These are phyloP conservation scores for Xylaria telfairii DNA, from an alignment of 495 filamentous ascomycete genomes.

Conservation along the genomic window DNA sequence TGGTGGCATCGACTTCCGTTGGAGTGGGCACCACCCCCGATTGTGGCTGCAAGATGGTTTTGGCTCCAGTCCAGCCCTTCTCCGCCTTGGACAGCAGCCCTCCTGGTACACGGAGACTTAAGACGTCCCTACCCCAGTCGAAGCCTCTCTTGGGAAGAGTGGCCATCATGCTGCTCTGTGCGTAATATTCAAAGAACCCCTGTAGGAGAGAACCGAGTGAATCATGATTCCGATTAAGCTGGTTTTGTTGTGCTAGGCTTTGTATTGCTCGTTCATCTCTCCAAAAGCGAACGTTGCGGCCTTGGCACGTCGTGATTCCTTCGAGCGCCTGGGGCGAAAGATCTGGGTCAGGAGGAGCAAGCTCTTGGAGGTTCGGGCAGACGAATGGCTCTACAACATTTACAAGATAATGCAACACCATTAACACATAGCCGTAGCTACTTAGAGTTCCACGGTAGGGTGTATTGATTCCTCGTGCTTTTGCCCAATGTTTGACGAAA, in stretches of 20 bases:
- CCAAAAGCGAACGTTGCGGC: slow-evolving; percentile 70
- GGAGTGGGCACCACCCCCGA: slow-evolving; percentile 21
- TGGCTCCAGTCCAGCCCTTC: slow-evolving; percentile 80
- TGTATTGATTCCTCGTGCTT: slow-evolving; percentile 77
- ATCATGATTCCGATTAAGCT: slow-evolving; percentile 64
- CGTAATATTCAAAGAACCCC: slow-evolving; percentile 85
- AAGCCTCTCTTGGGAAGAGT: slow-evolving; percentile 57
- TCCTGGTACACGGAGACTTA: slow-evolving; percentile 73
- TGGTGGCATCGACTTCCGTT: slow-evolving; percentile 28
- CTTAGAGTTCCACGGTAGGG: slow-evolving; percentile 82
- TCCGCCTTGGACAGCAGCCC: slow-evolving; percentile 71
- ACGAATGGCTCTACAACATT: slow-evolving; percentile 79
- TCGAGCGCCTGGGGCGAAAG: slow-evolving; percentile 48
- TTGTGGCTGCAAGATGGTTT: slow-evolving; percentile 53
- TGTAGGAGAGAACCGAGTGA: slow-evolving; percentile 68
- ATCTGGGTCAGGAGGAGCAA: slow-evolving; percentile 51
- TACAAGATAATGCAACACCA: slow-evolving; percentile 89
- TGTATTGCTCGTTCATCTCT: slow-evolving; percentile 68
- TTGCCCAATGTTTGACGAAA: slow-evolving; percentile 87
- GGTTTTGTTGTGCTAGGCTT: slow-evolving; percentile 52
- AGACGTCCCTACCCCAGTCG: slow-evolving; percentile 70
- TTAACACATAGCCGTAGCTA: slow-evolving; percentile 88
- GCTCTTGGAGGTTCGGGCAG: slow-evolving; percentile 75
- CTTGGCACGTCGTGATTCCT: slow-evolving; percentile 55
- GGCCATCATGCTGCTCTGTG: slow-evolving; percentile 54